These are phyloP conservation scores for Cadophora sp. DNA, from an alignment of 2,329 filamentous ascomycete genomes.

Conservation along the genomic window DNA sequence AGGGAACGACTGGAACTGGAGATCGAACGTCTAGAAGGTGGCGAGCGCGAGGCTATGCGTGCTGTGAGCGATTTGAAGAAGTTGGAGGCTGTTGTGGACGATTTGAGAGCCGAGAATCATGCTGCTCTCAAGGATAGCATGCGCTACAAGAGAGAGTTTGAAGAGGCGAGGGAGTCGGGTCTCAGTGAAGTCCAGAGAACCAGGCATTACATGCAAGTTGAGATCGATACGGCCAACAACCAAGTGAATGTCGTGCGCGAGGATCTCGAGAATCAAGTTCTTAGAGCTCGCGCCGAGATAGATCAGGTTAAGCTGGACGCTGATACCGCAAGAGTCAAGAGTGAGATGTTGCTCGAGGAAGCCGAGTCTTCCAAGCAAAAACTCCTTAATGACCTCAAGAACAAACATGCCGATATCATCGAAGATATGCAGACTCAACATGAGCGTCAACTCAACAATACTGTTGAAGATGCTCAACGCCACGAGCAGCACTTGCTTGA, in stretches of 20 bases:
- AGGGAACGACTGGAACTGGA: conserved; percentile 71
- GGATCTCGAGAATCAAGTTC: conserved; percentile 81
- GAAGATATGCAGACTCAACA: conserved; percentile 80
- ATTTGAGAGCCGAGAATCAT: conserved; percentile 71
- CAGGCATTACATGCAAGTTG: conserved; percentile 77
- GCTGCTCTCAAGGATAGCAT: conserved; percentile 51
- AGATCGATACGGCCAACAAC: conserved; percentile 83
- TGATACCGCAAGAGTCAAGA: conserved; percentile 80
- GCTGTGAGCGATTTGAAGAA: conserved; percentile 68
- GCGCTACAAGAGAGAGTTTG: conserved; percentile 79
- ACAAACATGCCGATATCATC: conserved; percentile 70
- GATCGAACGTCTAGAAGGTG: conserved; percentile 68
- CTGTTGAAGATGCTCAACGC: conserved; percentile 81
- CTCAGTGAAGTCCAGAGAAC: conserved; percentile 82
- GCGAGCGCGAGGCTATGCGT: conserved; percentile 69
- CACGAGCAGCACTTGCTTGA: conserved; percentile 82
- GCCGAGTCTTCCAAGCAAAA: conserved; percentile 72
- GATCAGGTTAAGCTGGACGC: conserved; percentile 80
- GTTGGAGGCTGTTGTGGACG: conserved; percentile 60
- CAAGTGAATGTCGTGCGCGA: conserved; percentile 84
- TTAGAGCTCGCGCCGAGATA: conserved; percentile 74
- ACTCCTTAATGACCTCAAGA: conserved; percentile 55
- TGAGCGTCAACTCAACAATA: conserved; percentile 74
- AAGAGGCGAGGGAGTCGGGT: conserved; percentile 81
- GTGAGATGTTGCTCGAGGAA: conserved; percentile 86